Conservation (phyloP, 768 basidiomycete species). For the Tricholoma sp. region DNA sequence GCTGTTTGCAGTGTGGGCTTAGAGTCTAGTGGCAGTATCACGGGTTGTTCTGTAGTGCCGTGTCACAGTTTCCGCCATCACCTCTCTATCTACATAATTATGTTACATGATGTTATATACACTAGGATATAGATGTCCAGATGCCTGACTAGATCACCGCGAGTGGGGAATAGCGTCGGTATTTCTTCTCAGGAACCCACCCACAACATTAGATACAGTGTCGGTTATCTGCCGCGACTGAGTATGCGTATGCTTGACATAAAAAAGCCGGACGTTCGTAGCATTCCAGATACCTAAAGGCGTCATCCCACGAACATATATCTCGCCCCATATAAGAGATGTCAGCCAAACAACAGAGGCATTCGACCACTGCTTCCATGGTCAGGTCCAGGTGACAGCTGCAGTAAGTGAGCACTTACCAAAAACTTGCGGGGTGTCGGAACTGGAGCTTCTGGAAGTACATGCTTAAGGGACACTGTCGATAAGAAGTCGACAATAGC, state of each 20-base stretch:
- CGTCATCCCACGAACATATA: conserved; percentile 87
- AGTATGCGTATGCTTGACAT: conserved; percentile 79
- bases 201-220: conserved; percentile 76
- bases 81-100: too few species aligned
- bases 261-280: conserved; percentile 85
- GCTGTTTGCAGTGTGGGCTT: too few species aligned
- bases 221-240: conserved; percentile 72
- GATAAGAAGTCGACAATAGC: conserved; percentile 74
- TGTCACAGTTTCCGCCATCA: too few species aligned
- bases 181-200: conserved; percentile 61
- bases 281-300: conserved; percentile 88
- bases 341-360: conserved; percentile 90
- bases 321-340: conserved; percentile 91
- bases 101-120: too few species aligned
- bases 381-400: conserved; percentile 4
- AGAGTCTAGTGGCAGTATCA: too few species aligned
- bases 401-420: conserved; percentile 36
- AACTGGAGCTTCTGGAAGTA: conserved; percentile 68
- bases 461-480: conserved; percentile 59
- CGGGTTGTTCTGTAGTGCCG: too few species aligned
- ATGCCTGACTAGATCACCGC: background rate
- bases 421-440: conserved; percentile 70
- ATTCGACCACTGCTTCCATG: conserved; percentile 75
- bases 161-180: conserved; percentile 25
- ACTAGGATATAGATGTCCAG: too few species aligned